These are phyloP conservation scores for Apiospora pterosperma DNA, from an alignment of 2,329 filamentous ascomycete genomes.

Conservation along the genomic window DNA sequence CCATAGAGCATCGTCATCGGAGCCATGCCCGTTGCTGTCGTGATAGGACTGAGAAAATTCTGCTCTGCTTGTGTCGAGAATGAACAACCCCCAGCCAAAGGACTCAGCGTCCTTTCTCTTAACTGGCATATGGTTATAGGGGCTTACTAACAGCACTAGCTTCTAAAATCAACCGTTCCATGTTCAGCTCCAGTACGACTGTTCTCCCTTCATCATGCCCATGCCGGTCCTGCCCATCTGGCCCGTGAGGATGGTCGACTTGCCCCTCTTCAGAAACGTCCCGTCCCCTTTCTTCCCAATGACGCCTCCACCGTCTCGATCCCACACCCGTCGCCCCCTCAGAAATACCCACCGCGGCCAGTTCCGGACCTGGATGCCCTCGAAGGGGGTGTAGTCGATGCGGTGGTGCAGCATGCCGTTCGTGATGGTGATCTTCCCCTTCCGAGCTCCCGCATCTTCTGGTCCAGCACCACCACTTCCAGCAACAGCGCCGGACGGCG, in stretches of 20 bases:
- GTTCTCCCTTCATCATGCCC: conserved; percentile 6
- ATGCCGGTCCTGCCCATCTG: conserved; percentile 7
- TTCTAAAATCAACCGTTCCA: not conserved
- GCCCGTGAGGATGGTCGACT: conserved; percentile 8
- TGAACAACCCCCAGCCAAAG: not conserved
- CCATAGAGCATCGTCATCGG: not conserved
- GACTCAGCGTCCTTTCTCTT: not conserved
- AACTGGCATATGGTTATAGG: too few relatives aligned
- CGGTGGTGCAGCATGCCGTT: conserved; percentile 58
- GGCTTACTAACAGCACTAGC: not conserved
- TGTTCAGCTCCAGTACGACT: conserved; percentile 4
- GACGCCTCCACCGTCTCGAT: conserved; percentile 47
- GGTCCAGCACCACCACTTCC: not conserved
- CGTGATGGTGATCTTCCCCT: conserved; percentile 40
- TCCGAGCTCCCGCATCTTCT: conserved; percentile 36
- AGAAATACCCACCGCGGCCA: conserved; percentile 62
- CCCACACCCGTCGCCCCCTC: conserved; percentile 56
- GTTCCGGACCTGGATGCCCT: conserved; percentile 52
- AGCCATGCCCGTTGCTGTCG: not conserved
- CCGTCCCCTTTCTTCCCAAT: conserved; percentile 31
- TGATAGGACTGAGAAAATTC: not conserved
- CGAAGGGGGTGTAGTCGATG: conserved; percentile 61
- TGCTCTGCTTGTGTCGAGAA: not conserved
- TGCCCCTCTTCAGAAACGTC: conserved; percentile 14
- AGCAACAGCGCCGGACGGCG: too few relatives aligned